These are phyloP conservation scores for Aciculosporium take DNA, from an alignment of 2,329 filamentous ascomycete species.

Conservation along the genomic window DNA sequence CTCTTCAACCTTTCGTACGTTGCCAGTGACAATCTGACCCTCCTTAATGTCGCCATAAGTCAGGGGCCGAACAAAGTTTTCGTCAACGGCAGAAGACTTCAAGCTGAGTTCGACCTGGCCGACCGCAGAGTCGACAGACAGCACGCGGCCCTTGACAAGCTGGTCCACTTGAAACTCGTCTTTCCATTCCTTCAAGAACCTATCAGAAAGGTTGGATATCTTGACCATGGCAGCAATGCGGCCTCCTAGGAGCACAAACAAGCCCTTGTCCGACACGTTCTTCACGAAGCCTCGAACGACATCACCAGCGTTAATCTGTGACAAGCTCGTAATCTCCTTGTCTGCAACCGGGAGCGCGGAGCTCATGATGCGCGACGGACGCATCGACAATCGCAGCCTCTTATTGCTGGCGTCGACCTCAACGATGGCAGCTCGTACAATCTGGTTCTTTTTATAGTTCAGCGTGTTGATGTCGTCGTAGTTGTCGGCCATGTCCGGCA, in stretches of 20 bases:
- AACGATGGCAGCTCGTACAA: slow-evolving; percentile 75
- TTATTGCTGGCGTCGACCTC: slow-evolving; percentile 75
- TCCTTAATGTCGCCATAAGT: slow-evolving; percentile 62
- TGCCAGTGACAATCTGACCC: slow-evolving; percentile 76
- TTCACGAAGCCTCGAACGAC: slow-evolving; percentile 85
- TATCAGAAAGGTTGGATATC: slow-evolving; percentile 78
- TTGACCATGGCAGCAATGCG: slow-evolving; percentile 71
- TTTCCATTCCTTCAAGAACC: slow-evolving; percentile 93
- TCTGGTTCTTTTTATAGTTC: slow-evolving; percentile 67
- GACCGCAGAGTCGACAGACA: slow-evolving; percentile 51
- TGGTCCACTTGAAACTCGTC: slow-evolving; percentile 76
- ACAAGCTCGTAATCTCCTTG: slow-evolving; percentile 55
- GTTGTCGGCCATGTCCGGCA: slow-evolving; percentile 77
- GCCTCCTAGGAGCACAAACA: slow-evolving; percentile 75
- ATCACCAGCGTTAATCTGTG: slow-evolving; percentile 63
- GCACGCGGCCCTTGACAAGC: slow-evolving; percentile 75
- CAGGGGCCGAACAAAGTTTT: slow-evolving; percentile 60
- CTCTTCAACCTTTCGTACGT: slow-evolving; percentile 83
- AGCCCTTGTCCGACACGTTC: slow-evolving; percentile 73
- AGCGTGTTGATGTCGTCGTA: slow-evolving; percentile 67
- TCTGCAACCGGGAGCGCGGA: slow-evolving; percentile 72
- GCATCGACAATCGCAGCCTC: slow-evolving; percentile 63
- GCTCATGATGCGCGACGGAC: slow-evolving; percentile 79
- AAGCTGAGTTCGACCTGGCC: slow-evolving; percentile 73
- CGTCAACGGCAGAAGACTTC: slow-evolving; percentile 71